Percentiles rank a stretch among this genome's conserved stretches.
Evolutionary conservation across 2,329 filamentous ascomycete species (phyloP).

Genomic region (Cylindrodendrum hubeiense): DNA sequence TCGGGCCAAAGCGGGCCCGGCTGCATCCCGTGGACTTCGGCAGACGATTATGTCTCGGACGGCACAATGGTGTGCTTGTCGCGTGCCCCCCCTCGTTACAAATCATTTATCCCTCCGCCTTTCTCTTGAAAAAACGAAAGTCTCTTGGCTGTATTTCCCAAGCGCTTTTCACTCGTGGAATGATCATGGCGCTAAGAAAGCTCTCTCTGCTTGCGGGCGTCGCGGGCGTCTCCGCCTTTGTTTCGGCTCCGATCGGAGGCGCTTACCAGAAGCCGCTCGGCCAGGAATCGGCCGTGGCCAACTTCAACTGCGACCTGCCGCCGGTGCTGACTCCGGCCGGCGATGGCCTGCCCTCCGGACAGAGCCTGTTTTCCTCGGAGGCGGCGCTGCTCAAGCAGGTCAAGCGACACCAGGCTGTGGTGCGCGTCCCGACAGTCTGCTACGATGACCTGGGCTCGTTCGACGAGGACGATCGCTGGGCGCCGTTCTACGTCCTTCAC

Average conservation of each 20-base stretch:
- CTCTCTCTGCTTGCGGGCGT: slow-evolving; percentile 35
- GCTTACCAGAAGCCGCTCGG: slow-evolving; percentile 37
- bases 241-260: slow-evolving; percentile 22
- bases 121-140: background rate
- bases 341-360: slow-evolving; percentile 50
- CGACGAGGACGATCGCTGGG: slow-evolving; percentile 67
- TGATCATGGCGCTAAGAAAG: slow-evolving; percentile 34
- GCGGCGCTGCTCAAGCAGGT: slow-evolving; percentile 56
- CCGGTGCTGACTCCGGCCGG: slow-evolving; percentile 46
- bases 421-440: slow-evolving; percentile 66
- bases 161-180: background rate
- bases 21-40: slow-evolving; percentile 2
- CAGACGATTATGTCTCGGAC: slow-evolving; percentile 1
- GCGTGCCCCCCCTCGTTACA: slow-evolving; percentile 11
- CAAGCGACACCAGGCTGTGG: slow-evolving; percentile 64
- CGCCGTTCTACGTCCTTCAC: slow-evolving; percentile 64
- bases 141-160: background rate
- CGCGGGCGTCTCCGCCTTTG: slow-evolving; percentile 28
- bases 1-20: slow-evolving; percentile 12
- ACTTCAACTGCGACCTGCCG: slow-evolving; percentile 50
- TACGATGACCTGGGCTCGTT: slow-evolving; percentile 68
- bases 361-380: slow-evolving; percentile 48
- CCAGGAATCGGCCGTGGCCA: slow-evolving; percentile 11
- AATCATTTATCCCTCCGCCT: slow-evolving; percentile 1
- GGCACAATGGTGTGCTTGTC: slow-evolving; percentile 11